Conservation (phyloP, 2,329 filamentous ascomycete species). For the Pestalotiopsis fici region DNA sequence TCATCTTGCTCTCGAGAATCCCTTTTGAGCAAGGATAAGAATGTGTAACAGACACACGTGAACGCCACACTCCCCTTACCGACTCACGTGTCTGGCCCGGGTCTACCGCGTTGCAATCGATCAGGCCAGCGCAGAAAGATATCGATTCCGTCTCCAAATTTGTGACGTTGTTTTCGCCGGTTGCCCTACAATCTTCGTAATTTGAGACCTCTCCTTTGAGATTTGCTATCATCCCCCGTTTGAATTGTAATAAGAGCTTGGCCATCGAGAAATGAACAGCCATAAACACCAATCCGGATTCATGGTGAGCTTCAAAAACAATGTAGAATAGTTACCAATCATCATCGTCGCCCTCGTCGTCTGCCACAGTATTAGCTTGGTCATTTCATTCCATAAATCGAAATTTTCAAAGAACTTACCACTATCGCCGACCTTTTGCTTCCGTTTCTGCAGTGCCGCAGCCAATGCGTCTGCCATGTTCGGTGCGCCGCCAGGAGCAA, state of each 20-base stretch:
- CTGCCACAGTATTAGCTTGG: slow-evolving; percentile 39
- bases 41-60: neutral
- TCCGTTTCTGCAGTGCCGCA: slow-evolving; percentile 76
- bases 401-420: slow-evolving; percentile 63
- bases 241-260: neutral
- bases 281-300: neutral
- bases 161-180: too few species aligned
- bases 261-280: neutral
- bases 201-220: too few species aligned
- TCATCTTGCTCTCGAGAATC: neutral
- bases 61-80: neutral
- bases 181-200: too few species aligned
- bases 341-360: slow-evolving; percentile 77
- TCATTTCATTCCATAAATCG: slow-evolving; percentile 22
- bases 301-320: neutral
- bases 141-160: neutral
- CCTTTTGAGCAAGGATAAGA: neutral
- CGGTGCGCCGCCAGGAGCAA: slow-evolving; percentile 53
- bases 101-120: neutral
- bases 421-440: slow-evolving; percentile 91
- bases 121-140: neutral
- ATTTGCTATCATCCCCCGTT: too few species aligned
- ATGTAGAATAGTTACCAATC: slow-evolving; percentile 58
- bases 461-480: slow-evolving; percentile 83
- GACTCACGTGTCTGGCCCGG: neutral